Evolutionary conservation across 768 basidiomycete genomes (phyloP), one percentile per base, ranked within the genome.

Genomic region (Zangia roseola): DNA sequence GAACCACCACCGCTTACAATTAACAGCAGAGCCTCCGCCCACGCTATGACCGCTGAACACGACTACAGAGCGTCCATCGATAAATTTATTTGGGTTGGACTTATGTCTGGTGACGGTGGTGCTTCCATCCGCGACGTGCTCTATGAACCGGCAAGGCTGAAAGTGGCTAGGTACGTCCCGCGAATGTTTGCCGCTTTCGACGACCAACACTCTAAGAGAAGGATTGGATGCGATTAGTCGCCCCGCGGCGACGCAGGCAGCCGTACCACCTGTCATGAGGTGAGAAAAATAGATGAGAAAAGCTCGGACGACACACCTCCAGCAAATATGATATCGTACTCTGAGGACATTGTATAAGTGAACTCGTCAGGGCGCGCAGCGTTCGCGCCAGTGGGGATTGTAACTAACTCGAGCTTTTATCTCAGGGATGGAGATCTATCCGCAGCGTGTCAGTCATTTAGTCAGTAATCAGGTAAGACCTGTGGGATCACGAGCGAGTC

Each of bases 1-100:
- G 9, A n/a, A 28, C 10, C 10, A 14, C 5, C 13, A 8, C 20
- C 6, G 4, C 74, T 43, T 39, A 82, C 83, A 81, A 55, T 85
- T 86, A 17, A 86, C 74, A 44, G 70, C 68, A 0, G 82, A 83
- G 1, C 83, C 84, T 7, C 84, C 85, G 5, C 84, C 84, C 6
- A 88, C 57, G 36, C 74, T 76, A 43, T 77, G 71, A 0, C 78
- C 83, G 23, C 68, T 58, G 0, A 73, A 70, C 4, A 82, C 71
- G 30, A 78, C 40, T 6, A 68, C 56, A 6, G 67, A 56, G 5
- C 84, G 81, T 6, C 75, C 78, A 6, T 69, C 63, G 35, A 75
- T 64, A 47, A 72, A 77, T 1, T 69, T 66, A 53, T 75, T 76
- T 5, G 74, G 71, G 19, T 66, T 65, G 10, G 53, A 58, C 5